Evolutionary conservation across 371 early-diverging fungal species (phyloP), one percentile per base, ranked within the genome.

Genomic region (Blakeslea trispora): DNA sequence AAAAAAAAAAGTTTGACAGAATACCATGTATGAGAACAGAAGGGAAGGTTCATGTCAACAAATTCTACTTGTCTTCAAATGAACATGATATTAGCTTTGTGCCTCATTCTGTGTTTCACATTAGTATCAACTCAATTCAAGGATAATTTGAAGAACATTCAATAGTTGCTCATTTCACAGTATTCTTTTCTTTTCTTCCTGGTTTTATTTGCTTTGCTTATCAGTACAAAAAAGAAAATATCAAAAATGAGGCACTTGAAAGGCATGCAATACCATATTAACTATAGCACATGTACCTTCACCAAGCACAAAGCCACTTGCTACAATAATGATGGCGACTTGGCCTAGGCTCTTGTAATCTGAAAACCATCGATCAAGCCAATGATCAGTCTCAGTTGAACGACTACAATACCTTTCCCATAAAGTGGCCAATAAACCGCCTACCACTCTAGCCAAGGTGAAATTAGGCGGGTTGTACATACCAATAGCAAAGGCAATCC

Each of bases 391-490:
- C 11, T 22, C n/a, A n/a, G 28, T 28, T 28, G 28, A 28, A 7
- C 28, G 34, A 50, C 67, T 62, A 47, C 78, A 79, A 50, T 75
- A 74, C 31, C 55, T 51, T 56, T 77, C 72, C 81, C 84, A 82
- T 24, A 66, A 39, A 22, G 71, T 18, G 1, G 69, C 75, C 1
- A 74, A 57, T n/a, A 84, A 47, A 13, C 88, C 89, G 15, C 91
- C 91, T 14, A 86, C 69, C 0, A 87, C 82, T 6, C 90, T 81
- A 19, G 89, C 87, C 31, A 89, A 58, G 0, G 88, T 89, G 53
- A 89, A 91, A 53, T 81, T 86, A 2, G 91, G 91, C 6, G 90
- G 81, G 66, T 88, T 91, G 66, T 90, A 91, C 59, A 91, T 91
- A 13, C 91, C 91, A 34, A 91, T 86, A 15, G 91, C 90, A 74